phyloP scores from a whole-genome alignment of 2,329 filamentous ascomycete genomes.

The Beauveria sp. region DNA sequence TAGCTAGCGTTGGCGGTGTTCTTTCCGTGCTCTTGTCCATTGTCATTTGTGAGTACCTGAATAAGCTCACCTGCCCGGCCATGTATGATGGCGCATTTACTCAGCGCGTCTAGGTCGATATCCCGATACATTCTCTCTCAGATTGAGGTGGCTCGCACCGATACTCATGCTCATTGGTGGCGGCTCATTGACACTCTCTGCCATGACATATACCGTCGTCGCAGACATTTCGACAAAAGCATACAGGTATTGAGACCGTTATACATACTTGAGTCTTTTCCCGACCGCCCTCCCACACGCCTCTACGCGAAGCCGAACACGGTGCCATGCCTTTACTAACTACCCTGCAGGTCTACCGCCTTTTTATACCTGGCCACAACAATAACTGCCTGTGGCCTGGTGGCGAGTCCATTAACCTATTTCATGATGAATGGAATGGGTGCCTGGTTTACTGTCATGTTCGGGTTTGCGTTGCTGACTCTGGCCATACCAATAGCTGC shows the following conservation, averaged over 20 bases:
- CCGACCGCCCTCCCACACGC: too few relatives aligned
- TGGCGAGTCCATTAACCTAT: conserved; percentile 16
- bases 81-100: not conserved
- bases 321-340: not conserved
- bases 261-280: not conserved
- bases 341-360: conserved; percentile 11
- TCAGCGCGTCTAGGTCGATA: conserved; percentile 8
- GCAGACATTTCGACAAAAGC: conserved; percentile 8
- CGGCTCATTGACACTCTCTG: conserved; percentile 14
- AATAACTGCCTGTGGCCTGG: conserved; percentile 12
- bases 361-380: conserved; percentile 16
- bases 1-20: conserved; percentile 13
- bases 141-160: conserved; percentile 13
- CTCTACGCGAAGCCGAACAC: too few relatives aligned
- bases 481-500: conserved; percentile 9
- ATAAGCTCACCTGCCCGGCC: not conserved
- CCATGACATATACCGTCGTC: conserved; percentile 15
- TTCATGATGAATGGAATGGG: conserved; percentile 12
- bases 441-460: conserved; percentile 10
- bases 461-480: conserved; percentile 9
- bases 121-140: conserved; percentile 13
- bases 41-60: conserved; percentile 10
- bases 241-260: not conserved
- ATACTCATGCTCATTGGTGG: conserved; percentile 16
- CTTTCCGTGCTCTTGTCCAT: not conserved